Evolutionary conservation across 2,329 filamentous ascomycete species (phyloP), one percentile per base, ranked within the genome.

Genomic region (Coniochaeta sp.): DNA sequence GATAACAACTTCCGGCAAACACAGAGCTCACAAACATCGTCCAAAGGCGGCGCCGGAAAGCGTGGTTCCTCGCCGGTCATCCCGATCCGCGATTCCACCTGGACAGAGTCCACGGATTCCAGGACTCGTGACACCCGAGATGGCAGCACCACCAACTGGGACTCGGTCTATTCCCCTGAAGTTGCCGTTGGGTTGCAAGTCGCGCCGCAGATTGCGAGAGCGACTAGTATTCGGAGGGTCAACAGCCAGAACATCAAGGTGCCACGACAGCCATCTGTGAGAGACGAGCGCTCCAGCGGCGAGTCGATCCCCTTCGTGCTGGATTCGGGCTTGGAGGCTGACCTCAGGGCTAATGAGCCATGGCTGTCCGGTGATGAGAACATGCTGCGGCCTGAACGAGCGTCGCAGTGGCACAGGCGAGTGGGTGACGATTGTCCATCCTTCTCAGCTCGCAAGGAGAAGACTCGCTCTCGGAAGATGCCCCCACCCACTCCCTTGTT

Each of bases 341-440:
- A 22, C 17, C 54, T 56, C 17, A 22, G 30, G 17, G 30, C 54
- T 8, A 56, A 56, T 8, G 28, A 38, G n/a, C 54, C 54, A 16
- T 36, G 54, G 28, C 12, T 52, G 8, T 52, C 47, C 5, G 47
- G 47, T 44, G 66, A 65, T 0, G 67, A 71, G 16, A 61, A 65
- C 9, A 65, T 62, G 24, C 59, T 64, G 7, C 55, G 61, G 1
- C 62, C 63, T 2, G 61, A 66, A 28, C 58, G 62, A 22, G 62
- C 62, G 19, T 68, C 67, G 10, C 63, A 62, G 22, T 87, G 83
- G 78, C 82, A 87, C 67, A 77, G 75, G 38, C 81, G 84, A 2
- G 73, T 87, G 55, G 85, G 85, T 26, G 82, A 87, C 52, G 74
- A 80, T 24, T 81, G 81, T 59, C 82, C 82, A 24, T 79, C 81